phyloP scores from a whole-genome alignment of 2,329 filamentous ascomycete genomes.

The Fusarium duplospermum region DNA sequence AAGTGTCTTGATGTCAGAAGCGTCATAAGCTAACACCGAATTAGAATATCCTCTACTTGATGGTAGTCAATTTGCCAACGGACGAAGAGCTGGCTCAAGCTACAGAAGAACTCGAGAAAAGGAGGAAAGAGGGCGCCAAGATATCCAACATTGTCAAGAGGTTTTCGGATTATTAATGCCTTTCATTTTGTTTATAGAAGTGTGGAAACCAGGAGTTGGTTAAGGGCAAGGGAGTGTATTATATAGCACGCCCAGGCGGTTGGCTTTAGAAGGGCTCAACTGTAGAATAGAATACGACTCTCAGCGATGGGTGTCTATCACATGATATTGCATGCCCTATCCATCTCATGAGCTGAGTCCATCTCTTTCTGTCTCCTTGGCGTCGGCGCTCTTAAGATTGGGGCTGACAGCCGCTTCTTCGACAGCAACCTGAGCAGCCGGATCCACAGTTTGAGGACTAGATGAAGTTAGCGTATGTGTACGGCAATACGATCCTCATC shows the following conservation, averaged over 20 bases:
- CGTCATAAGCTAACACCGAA: background rate
- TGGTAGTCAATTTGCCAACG: conserved; percentile 31
- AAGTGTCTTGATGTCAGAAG: background rate
- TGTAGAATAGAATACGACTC: background rate
- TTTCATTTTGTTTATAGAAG: background rate
- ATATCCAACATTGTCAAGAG: conserved; percentile 8
- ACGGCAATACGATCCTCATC: background rate
- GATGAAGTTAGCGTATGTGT: background rate
- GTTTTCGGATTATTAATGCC: background rate
- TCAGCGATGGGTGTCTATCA: background rate
- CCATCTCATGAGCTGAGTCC: background rate
- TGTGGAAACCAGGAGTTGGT: background rate
- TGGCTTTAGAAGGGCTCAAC: background rate
- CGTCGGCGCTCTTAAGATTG: background rate
- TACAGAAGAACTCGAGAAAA: conserved; percentile 11
- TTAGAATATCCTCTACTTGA: conserved; percentile 31
- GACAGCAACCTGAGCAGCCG: background rate
- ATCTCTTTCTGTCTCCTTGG: background rate
- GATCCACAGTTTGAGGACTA: background rate
- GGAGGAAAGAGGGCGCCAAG: background rate
- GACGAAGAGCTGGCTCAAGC: conserved; percentile 25
- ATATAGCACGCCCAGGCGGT: background rate
- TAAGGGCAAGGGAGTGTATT: background rate
- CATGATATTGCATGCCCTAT: background rate
- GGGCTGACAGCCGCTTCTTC: background rate